Evolutionary conservation across 2,329 filamentous ascomycete genomes (phyloP), one percentile per base, ranked within the genome.

Genomic region (Pyrenophora tritici-repentis): DNA sequence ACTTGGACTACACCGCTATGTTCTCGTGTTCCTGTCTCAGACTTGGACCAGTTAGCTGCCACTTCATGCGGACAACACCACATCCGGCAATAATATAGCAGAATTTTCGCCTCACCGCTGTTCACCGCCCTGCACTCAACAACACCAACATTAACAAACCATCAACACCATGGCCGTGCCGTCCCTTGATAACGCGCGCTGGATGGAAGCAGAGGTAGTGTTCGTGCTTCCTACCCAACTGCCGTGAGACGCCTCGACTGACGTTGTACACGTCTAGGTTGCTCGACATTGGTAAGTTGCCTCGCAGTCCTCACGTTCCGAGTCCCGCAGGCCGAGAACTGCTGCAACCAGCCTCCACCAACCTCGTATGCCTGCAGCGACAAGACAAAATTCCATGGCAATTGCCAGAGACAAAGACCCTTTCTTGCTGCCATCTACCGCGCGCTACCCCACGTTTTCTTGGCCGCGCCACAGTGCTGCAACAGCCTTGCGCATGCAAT

Each of bases 221-320:
- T 70, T 29, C 26, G 26, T 29, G 26, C 26, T 9, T 29, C 26
- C 26, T 13, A 29, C 26, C 9, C 26, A 29, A 29, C 26, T 29
- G 26, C 26, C 26, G 26, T 29, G 26, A 29, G 7, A 10, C 26
- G 26, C 26, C 26, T 29, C 9, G 26, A 29, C 26, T 29, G 26
- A 29, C 26, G 26, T 29, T 12, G 26, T 18, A 18, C 10, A 29
- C 26, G 26, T 29, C 26, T 29, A 29, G 26, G 9, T 29, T 85
- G 63, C 78, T 85, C 60, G 82, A 84, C 70, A 84, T 85, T 68
- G 82, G 82, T 85, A 77, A 78, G 78, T 73, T 33, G 53, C 52
- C 48, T 41, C 47, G 50, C 53, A 44, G 44, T 51, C 47, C 53
- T 58, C 55, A 53, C 3, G 18, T 18, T 5, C 18, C 18, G 18